Base-by-base conservation (phyloP, 768 basidiomycete species). In the Fistulinella prunicolor region DNA sequence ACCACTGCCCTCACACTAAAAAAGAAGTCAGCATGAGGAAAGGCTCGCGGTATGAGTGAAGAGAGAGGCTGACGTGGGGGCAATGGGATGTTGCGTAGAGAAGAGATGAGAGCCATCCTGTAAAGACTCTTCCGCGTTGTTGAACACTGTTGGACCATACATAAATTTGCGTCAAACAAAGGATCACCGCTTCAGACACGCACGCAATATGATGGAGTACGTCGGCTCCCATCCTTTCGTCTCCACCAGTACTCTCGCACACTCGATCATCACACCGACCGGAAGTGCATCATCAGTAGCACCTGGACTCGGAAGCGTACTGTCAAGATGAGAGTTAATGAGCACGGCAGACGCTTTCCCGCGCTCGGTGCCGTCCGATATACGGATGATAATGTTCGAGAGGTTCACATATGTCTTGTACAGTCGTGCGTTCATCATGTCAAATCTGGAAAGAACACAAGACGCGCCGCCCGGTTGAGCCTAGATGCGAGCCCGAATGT, bases 81-180 rank as follows among this genome's bases (percentile, higher is more conserved):
- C 83, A 49, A 75, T 75, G 14, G 81, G 82, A 63, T 96, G 92
- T 59, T 95, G 92, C 1, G 93, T 96, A 6, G 93, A 85, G 66
- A 86, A 98, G 4, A 96, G 73, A 68, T 98, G 94, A 0, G 91
- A 94, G 0, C 87, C 94, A 61, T 97, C 95, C 66, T 97, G 95
- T 24, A 98, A 70, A 1, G 87, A 91, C 63, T 98, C 94, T 67
- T 98, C 94, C 10, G 87, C 95, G 51, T 95, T 79, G 56, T 97
- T 97, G 73, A 95, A 96, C 51, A 98, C 91, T 94, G 51, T 37
- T 32, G 34, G 41, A 16, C 16, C 8, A 48, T n/a, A 49, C 42
- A 28, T 8, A 8, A 19, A 16, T 32, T 9, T 21, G 35, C 7
- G 37, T 38, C 13, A 22, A 13, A 50, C 20, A 17, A 34, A 34